Conservation (phyloP, 1,284 basidiomycete species). For the Schizopora paradoxa region DNA sequence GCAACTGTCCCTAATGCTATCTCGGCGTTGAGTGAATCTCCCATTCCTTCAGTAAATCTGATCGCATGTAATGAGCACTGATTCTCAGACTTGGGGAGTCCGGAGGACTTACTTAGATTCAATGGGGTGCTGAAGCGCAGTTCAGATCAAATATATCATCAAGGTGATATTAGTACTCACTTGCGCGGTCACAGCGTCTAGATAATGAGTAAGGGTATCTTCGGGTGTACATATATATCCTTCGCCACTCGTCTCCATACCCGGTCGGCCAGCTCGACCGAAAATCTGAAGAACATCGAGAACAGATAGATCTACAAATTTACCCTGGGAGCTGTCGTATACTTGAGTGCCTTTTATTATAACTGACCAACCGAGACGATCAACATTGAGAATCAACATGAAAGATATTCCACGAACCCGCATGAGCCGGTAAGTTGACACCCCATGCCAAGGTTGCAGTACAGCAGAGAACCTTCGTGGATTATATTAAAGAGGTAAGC, state of each 20-base stretch:
- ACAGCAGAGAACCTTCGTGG: conserved; percentile 93
- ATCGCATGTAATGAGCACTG: conserved; percentile 1
- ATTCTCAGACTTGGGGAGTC: neutral
- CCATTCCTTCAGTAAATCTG: conserved; percentile 83
- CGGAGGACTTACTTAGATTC: conserved; percentile 77
- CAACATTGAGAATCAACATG: conserved; percentile 6
- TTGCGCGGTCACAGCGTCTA: conserved; percentile 85
- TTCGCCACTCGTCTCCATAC: conserved; percentile 91
- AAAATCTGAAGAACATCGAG: conserved; percentile 97
- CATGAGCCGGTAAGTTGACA: conserved; percentile 98
- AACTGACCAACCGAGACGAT: conserved; percentile 43
- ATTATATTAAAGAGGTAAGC: conserved; percentile 14
- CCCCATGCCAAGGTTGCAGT: conserved; percentile 99
- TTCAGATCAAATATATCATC: conserved; percentile 7
- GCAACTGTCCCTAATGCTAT: conserved; percentile 93
- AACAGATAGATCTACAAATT: conserved; percentile 91
- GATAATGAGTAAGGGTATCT: conserved; percentile 92
- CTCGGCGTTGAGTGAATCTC: conserved; percentile 94
- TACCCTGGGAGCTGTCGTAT: conserved; percentile 85
- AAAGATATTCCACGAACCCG: conserved; percentile 47
- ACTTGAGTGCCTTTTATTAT: conserved; percentile 98
- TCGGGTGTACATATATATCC: conserved; percentile 95
- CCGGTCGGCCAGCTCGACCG: conserved; percentile 95
- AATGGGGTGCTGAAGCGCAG: conserved; percentile 65
- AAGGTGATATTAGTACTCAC: conserved; percentile 34